Base-by-base conservation (phyloP, 768 basidiomycete genomes). In the Leccinum imitatum region DNA sequence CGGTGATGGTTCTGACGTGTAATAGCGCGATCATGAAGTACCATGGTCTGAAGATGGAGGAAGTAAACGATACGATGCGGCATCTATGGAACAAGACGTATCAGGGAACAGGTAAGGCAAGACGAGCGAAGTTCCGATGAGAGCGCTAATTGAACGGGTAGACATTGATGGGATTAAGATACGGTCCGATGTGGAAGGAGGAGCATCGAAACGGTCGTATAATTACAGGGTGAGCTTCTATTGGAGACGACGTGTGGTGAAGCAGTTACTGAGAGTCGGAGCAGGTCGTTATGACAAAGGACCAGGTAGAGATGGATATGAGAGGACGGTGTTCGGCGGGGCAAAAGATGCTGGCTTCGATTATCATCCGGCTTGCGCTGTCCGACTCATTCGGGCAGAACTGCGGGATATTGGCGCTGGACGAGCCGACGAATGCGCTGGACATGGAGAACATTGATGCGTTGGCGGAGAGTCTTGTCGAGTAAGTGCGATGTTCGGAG, bases 231-330 rank as follows among this genome's bases (percentile, higher is more conserved):
- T 95, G 70, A 48, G 84, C 78, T 54, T 62, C 63, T 50, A 50
- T 50, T 56, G 15, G 52, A 31, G 54, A n/a, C 51, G 54, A 33
- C 27, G 46, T 58, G 53, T 11, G 52, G 52, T 53, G 56, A 59
- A 50, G 47, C 57, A 25, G 57, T 51, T 59, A 53, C 61, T 68
- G 57, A 76, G 54, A 37, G 55, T 33, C 17, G 35, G 19, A 21
- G 15, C 25, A 96, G 94, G 94, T 98, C 59, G 96, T 98, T 64
- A 98, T 99, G 96, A 93, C 90, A 55, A 99, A 99, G 78, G 95
- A 98, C 72, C 91, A 95, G 69, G 95, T 98, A 7, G 96, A 98
- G 75, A 95, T 99, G 91, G 97, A 98, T 75, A 99, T 99, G 97
- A 87, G 97, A 58, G 97, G 97, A 25, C 86, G 97, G 63, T 99